Conservation (phyloP, 148 eudicot species). For the Fagopyrum tataricum region DNA sequence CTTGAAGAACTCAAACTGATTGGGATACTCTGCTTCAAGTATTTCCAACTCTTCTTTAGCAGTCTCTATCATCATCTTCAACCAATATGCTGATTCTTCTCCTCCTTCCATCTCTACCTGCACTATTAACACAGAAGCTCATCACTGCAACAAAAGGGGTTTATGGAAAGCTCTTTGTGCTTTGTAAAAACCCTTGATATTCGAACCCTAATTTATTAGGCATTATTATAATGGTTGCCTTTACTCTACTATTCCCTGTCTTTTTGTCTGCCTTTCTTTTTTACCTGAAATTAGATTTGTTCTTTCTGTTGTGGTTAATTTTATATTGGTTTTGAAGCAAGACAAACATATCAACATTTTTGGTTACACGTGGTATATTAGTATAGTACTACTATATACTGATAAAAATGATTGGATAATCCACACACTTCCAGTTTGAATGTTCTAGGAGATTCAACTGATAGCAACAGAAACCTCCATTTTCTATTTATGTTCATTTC, state of each 20-base stretch:
- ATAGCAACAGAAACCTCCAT: constrained; percentile 8
- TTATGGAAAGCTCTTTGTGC: background rate
- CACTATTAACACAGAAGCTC: background rate
- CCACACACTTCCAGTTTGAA: constrained; percentile 5
- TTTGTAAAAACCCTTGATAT: background rate
- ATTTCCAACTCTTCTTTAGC: constrained; percentile 57
- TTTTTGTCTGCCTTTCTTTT: constrained; percentile 4
- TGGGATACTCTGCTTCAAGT: constrained; percentile 49
- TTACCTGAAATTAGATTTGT: background rate
- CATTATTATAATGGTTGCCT: background rate
- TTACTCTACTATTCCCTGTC: constrained; percentile 12
- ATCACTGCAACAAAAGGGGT: background rate
- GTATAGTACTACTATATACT: background rate
- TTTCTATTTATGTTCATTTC: constrained; percentile 1
- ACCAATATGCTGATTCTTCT: background rate
- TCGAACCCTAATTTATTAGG: background rate
- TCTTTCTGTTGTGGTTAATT: background rate
- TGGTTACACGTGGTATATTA: background rate
- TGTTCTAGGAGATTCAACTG: constrained; percentile 8
- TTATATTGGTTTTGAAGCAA: no score
- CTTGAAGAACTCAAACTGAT: constrained; percentile 42
- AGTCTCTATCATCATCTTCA: constrained; percentile 38
- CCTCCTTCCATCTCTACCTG: constrained; percentile 2
- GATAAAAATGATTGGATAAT: background rate
- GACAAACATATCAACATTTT: no score